These are phyloP conservation scores for Paspalum vaginatum DNA, from an alignment of 176 grass and related monocot species.

Conservation along the genomic window DNA sequence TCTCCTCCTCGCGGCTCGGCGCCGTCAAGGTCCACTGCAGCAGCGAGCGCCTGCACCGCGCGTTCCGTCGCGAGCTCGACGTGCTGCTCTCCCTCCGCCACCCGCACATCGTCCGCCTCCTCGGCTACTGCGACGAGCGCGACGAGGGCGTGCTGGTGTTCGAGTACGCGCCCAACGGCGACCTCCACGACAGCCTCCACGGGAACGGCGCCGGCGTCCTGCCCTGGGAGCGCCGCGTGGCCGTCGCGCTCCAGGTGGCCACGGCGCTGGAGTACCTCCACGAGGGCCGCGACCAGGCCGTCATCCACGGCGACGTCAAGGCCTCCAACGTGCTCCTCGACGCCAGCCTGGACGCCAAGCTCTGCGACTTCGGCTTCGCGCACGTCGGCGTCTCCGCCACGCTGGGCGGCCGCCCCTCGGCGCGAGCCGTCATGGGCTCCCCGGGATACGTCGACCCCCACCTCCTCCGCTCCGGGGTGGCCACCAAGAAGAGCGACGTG, in stretches of 20 bases:
- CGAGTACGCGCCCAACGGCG: conserved; percentile 77
- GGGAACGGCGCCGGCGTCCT: conserved; percentile 1
- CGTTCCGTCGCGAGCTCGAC: conserved; percentile 75
- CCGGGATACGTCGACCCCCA: conserved; percentile 85
- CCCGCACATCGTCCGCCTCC: conserved; percentile 71
- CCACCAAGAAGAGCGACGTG: conserved; percentile 82
- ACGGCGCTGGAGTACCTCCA: conserved; percentile 86
- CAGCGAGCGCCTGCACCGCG: conserved; percentile 75
- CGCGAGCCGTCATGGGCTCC: conserved; percentile 63
- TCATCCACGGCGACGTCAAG: conserved; percentile 94
- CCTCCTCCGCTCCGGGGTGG: conserved; percentile 69
- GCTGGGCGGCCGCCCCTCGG: conserved; percentile 34
- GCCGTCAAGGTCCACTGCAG: conserved; percentile 76
- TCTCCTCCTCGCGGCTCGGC: conserved; percentile 41
- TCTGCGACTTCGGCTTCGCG: conserved; percentile 91
- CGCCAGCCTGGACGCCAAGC: conserved; percentile 59
- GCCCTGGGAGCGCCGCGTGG: conserved; percentile 61
- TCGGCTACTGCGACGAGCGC: conserved; percentile 74
- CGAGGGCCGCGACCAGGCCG: conserved; percentile 46
- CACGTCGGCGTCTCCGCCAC: conserved; percentile 52
- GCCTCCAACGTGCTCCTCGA: conserved; percentile 84
- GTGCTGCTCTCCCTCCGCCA: conserved; percentile 73
- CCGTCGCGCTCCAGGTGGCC: conserved; percentile 67
- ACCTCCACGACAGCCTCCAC: conserved; percentile 70
- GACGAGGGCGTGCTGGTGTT: conserved; percentile 71